Base-by-base conservation (phyloP, 345 rosid genomes). In the Firmiana major region DNA sequence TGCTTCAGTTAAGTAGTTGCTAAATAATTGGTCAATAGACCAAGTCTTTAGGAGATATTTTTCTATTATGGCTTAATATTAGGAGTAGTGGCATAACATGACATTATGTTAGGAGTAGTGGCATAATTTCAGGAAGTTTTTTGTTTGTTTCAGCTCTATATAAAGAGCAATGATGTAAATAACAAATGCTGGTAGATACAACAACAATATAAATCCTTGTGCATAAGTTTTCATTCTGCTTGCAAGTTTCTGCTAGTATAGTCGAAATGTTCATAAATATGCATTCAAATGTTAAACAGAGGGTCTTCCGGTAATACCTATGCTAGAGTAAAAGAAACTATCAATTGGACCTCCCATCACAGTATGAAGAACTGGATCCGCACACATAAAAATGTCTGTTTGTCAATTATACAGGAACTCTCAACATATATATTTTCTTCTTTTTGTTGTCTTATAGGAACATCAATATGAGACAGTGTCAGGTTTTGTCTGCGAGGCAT, bases 381-480 rank as follows among this genome's bases (percentile, higher is more conserved):
- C 49, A 54, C 9, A 53, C 3, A 31, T 21, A 22, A 7, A 7
- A 40, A 19, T 38, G 6, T 9, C 66, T 40, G 6, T 36, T 31
- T 36, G 45, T 54, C 59, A 22, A 21, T 40, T 57, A n/a, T 21
- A 57, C 24, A 22, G 28, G 21, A 9, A 16, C 24, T 46, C 3
- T 17, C 26, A 19, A 48, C 46, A 46, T 48, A 38, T 34, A 16
- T 58, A 4, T 62, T 75, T 16, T 49, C 34, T 69, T 31, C 40
- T 19, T 21, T 58, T 62, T 79, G 21, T n/a, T 73, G 59, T 68
- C 76, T 49, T 73, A 75, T 89, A 96, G 99, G 99, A 86, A 64
- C 95, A 91, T 87, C 99, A 94, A 81, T 96, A 94, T 17, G 98
- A 96, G 92, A 93, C 99, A 22, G 99, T 93, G 24, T 96, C 99